Evolutionary conservation across 345 rosid genomes (phyloP), one percentile per base, ranked within the genome.

Genomic region (Brassica carinata): DNA sequence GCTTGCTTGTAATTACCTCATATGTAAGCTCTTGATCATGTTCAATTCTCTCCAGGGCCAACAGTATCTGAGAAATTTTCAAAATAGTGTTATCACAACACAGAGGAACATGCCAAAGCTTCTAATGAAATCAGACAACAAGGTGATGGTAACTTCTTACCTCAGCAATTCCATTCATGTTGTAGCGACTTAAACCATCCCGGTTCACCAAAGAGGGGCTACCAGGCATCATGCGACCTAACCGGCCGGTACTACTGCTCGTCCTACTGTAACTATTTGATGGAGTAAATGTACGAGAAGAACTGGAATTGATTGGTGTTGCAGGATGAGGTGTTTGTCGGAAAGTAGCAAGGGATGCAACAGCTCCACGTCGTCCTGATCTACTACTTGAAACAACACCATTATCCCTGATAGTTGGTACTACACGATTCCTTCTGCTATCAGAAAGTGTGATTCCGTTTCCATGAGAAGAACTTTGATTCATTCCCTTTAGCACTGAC

Each of bases 21-120:
- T 89, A 89, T 19, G 90, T 77, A 55, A 89, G 75, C 70, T 87
- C 98, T 58, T 89, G 96, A 81, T 92, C 94, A 72, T 84, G 92
- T 77, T 90, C 98, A 84, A 91, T 88, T 81, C 97, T 93, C 86
- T 90, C 95, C 51, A 96, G 91, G 62, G 97, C 92, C 82, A 89
- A 84, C 64, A 92, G 81, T 64, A 89, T 90, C n/a, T n/a, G n/a
- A n/a, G n/a, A n/a, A n/a, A n/a, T n/a, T n/a, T n/a, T n/a, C n/a
- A n/a, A n/a, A n/a, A n/a, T n/a, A n/a, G n/a, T n/a, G n/a, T n/a
- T n/a, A n/a, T n/a, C n/a, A n/a, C n/a, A n/a, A n/a, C n/a, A n/a
- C n/a, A n/a, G n/a, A n/a, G n/a, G n/a, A n/a, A n/a, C n/a, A n/a
- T n/a, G n/a, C n/a, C n/a, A n/a, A n/a, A n/a, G n/a, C n/a, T n/a